Percentiles rank a stretch among this genome's conserved stretches.
These are phyloP conservation scores for Prunus kanzakura DNA, from an alignment of 306 rosid species.

Conservation along the genomic window DNA sequence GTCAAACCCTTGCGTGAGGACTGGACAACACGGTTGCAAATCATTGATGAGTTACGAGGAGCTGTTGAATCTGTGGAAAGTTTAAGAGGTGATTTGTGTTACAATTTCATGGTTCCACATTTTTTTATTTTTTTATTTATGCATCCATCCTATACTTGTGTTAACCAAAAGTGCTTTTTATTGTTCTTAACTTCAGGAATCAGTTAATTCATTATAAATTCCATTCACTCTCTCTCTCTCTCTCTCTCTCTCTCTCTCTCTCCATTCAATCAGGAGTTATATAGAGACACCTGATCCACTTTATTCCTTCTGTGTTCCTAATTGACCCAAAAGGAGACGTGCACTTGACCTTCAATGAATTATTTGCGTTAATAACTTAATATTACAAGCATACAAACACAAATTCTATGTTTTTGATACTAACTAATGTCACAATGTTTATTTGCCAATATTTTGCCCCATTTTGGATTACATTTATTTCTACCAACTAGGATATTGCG, in stretches of 20 bases:
- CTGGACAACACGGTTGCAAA: constrained; percentile 44
- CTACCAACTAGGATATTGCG: neutral
- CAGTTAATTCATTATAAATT: neutral
- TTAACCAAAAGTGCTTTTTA: neutral
- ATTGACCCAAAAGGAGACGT: neutral
- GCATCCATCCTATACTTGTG: neutral
- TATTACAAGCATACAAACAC: neutral
- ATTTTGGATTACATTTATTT: neutral
- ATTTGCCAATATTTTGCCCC: neutral
- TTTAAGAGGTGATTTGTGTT: constrained; percentile 52
- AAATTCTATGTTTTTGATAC: neutral
- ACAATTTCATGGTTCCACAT: constrained; percentile 11
- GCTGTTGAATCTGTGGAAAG: constrained; percentile 48
- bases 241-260: too few species aligned
- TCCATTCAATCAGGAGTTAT: neutral
- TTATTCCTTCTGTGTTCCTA: neutral
- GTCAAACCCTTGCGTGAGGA: constrained; percentile 52
- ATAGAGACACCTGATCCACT: neutral
- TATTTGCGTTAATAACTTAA: neutral
- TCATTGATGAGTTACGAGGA: constrained; percentile 44
- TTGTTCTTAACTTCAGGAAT: neutral
- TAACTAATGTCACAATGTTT: too few species aligned
- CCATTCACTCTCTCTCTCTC: neutral
- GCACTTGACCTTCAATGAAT: neutral
- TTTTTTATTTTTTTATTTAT: neutral